Percentiles rank a stretch among this genome's conserved stretches.
phyloP scores from a whole-genome alignment of 306 rosid genomes.

The peach (Prunus persica) region DNA sequence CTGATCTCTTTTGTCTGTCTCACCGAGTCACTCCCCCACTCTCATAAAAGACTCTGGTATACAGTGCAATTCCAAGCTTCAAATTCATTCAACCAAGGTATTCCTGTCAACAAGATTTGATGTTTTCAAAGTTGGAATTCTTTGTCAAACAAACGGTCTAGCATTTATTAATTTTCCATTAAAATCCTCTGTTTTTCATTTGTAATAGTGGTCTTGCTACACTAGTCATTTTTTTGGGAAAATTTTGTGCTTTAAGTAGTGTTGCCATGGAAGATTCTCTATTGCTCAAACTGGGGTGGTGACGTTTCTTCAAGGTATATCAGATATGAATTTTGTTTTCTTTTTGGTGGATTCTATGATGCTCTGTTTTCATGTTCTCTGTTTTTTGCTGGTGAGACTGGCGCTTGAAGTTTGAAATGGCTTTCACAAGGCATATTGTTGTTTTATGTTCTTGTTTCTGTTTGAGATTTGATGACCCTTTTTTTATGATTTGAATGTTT shows the following conservation, averaged over 20 bases:
- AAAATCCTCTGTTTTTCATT: background rate
- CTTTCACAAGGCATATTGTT: background rate
- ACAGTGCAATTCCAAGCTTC: constrained; percentile 30
- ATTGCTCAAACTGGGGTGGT: constrained; percentile 26
- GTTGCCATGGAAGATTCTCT: constrained; percentile 9
- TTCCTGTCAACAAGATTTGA: constrained; percentile 18
- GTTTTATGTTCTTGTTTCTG: background rate
- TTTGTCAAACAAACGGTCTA: background rate
- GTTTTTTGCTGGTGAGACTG: background rate
- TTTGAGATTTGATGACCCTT: background rate
- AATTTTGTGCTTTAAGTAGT: background rate
- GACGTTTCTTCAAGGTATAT: constrained; percentile 3
- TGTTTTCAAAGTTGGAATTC: constrained; percentile 2
- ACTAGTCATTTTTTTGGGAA: constrained; percentile 4
- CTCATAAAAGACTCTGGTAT: constrained; percentile 21
- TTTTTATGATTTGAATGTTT: background rate
- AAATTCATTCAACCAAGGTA: constrained; percentile 42
- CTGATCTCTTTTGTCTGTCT: background rate
- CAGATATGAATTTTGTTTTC: constrained; percentile 9
- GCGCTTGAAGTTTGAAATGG: constrained; percentile 3
- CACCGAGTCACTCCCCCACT: background rate
- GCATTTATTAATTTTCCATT: background rate
- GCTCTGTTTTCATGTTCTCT: constrained; percentile 18
- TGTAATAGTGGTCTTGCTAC: background rate
- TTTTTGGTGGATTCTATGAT: constrained; percentile 4